Evolutionary conservation across 1,284 basidiomycete genomes (phyloP), one percentile per base, ranked within the genome.

Genomic region (Hypsizygus ulmarius): DNA sequence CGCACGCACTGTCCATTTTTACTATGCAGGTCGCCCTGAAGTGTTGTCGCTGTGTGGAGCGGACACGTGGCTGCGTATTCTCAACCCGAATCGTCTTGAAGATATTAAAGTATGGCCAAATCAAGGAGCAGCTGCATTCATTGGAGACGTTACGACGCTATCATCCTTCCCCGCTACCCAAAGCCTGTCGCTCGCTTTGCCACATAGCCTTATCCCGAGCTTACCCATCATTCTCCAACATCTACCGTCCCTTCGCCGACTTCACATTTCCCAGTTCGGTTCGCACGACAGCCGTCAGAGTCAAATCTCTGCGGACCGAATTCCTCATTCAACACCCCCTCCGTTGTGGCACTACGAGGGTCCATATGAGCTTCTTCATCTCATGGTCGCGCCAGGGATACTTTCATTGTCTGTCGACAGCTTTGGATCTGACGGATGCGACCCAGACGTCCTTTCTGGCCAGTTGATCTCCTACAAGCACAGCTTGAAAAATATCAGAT

Each of bases 361-460:
- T 16, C 42, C 42, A n/a, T 43, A 34, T 28, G 32, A 35, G 32
- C 42, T 43, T 18, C 42, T 43, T 3, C 33, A 5, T 10, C 38
- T 21, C 10, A 3, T 25, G 6, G 12, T 43, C 12, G n/a, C 18
- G 3, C 11, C 16, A 12, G 42, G n/a, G 12, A 35, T 43, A 32
- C 19, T 10, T 21, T 25, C 10, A 3, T n/a, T 43, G 3, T 43
- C 42, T 19, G 11, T 43, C 12, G 2, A 12, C 32, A 36, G 19
- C 11, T 43, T 43, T 14, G 18, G 32, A 35, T 11, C 11, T 10
- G 12, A n/a, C 2, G 42, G 30, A 15, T 43, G 42, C 35, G 32
- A 43, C 25, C 33, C 42, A 2, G 21, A 43, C 27, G 32, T 14
- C 9, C 14, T 43, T 9, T 14, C 4, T 3, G 11, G 21, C 2